These are phyloP conservation scores for Stellera chamaejasme DNA, from an alignment of 345 rosid species.

Conservation along the genomic window DNA sequence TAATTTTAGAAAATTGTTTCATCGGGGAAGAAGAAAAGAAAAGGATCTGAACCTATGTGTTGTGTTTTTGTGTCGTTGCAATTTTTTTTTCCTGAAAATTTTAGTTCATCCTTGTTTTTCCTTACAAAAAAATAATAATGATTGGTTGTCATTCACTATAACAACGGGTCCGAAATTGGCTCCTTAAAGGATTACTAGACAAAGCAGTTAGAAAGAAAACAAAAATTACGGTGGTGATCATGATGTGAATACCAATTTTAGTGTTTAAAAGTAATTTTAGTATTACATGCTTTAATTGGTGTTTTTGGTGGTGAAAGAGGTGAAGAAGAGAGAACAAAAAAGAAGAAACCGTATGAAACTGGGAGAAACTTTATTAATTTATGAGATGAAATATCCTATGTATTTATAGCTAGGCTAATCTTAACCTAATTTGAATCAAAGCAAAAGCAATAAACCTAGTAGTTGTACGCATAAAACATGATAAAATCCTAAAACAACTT, in stretches of 20 bases:
- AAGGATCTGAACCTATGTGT: slow-evolving; percentile 9
- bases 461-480: too few species aligned
- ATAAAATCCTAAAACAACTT: too few species aligned
- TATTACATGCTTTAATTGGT: too few species aligned
- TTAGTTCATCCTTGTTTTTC: slow-evolving; percentile 6
- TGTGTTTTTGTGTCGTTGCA: slow-evolving; percentile 13
- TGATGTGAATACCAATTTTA: slow-evolving; percentile 27
- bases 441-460: too few species aligned
- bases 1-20: too few species aligned
- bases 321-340: too few species aligned
- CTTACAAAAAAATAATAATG: slow-evolving; percentile 3
- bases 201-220: slow-evolving; percentile 52
- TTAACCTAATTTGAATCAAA: too few species aligned
- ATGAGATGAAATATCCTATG: too few species aligned
- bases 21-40: slow-evolving; percentile 11
- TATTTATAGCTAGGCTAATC: too few species aligned
- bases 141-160: slow-evolving; percentile 19
- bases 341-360: too few species aligned
- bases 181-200: slow-evolving; percentile 47
- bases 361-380: too few species aligned
- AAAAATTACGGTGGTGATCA: slow-evolving; percentile 7
- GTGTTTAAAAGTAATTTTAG: neutral
- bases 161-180: slow-evolving; percentile 41
- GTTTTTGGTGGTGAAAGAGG: too few species aligned
- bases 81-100: slow-evolving; percentile 1